Base-by-base conservation (phyloP, 139 green algal genomes). In the Chlorella vulgaris region DNA sequence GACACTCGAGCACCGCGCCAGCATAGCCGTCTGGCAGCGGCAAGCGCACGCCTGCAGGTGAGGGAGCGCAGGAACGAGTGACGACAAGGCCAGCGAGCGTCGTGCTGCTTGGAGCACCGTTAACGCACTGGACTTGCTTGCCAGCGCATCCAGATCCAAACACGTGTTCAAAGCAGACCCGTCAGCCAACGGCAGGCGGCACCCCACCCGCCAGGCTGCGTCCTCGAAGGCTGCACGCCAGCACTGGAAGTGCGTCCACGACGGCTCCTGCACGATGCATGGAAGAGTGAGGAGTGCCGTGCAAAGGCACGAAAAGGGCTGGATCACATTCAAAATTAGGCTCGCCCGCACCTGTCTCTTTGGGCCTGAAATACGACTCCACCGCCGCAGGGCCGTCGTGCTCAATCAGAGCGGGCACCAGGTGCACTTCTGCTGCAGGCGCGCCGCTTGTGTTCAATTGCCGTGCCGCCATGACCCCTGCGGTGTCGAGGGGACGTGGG, bases 21-120 rank as follows among this genome's bases (percentile, higher is more conserved):
- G 50, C 42, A 73, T 75, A 89, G 36, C 78, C 85, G 1, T 83
- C 78, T 26, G 85, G 85, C 51, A 89, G 83, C 26, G 81, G 63
- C 70, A 85, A 63, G 15, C 24, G 19, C 3, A 63, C 36, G 29
- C 79, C 79, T 88, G 83, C 39, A 53, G 21, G 7, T 36, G 0
- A 63, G 55, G 15, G 0, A 36, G 24, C 28, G 4, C 10, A 55
- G 47, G 15, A 55, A 55, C 13, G 15, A 24, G 13, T 24, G 60
- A 61, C n/a, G n/a, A n/a, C n/a, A n/a, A n/a, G n/a, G n/a, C n/a
- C n/a, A n/a, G n/a, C n/a, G n/a, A n/a, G n/a, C n/a, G n/a, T n/a
- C n/a, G n/a, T n/a, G n/a, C n/a, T n/a, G n/a, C n/a, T n/a, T n/a
- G n/a, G n/a, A n/a, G n/a, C n/a, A n/a, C n/a, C n/a, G n/a, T n/a